Evolutionary conservation across 2,329 filamentous ascomycete genomes (phyloP).

Genomic region (Neofusicoccum umdonicola): DNA sequence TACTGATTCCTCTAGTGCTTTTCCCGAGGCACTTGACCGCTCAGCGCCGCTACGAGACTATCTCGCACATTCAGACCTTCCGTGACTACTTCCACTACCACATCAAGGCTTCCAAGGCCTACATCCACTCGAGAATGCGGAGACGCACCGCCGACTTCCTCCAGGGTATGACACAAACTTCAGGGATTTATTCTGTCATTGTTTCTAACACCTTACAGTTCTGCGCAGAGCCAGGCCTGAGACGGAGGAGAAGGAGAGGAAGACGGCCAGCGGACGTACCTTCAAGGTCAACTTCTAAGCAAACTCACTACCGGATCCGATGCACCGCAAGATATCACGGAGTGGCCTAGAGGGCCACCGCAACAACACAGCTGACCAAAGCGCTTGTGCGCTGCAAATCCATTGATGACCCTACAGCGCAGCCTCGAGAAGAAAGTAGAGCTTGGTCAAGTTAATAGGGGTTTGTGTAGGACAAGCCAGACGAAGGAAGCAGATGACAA

Average conservation of each 20-base stretch:
- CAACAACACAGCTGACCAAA: not conserved
- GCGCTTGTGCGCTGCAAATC: not conserved
- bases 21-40: constrained; percentile 92
- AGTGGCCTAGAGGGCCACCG: not conserved
- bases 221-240: constrained; percentile 92
- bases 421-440: not conserved
- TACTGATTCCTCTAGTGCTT: constrained; percentile 60
- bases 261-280: constrained; percentile 93
- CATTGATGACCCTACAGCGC: not conserved
- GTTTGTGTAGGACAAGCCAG: not conserved
- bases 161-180: constrained; percentile 65
- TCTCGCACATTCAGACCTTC: constrained; percentile 99
- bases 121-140: constrained; percentile 97
- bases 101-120: constrained; percentile 99
- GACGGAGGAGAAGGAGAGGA: constrained; percentile 94
- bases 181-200: not conserved
- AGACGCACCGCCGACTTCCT: constrained; percentile 97
- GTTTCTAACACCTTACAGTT: constrained; percentile 58
- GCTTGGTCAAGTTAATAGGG: not conserved
- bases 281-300: constrained; percentile 59
- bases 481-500: not conserved
- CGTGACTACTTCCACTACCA: constrained; percentile 99
- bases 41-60: constrained; percentile 89
- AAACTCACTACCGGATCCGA: not conserved
- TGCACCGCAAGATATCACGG: not conserved